Evolutionary conservation across 2,329 filamentous ascomycete species (phyloP).

Genomic region (Calonectria ilicicola): DNA sequence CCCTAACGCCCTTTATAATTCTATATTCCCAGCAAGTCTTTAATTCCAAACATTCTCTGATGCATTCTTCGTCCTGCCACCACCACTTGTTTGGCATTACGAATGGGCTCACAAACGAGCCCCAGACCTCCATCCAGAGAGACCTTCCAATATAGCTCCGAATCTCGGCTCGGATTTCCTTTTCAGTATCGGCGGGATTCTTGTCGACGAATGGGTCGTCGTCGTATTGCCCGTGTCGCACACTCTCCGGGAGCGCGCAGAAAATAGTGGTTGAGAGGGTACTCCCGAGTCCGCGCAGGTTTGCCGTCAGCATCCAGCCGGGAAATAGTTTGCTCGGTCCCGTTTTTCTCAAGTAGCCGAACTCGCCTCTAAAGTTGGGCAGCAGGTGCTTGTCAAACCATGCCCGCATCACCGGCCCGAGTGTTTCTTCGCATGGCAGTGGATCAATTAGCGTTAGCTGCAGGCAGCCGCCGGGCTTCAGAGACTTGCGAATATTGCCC

Average conservation of each 20-base stretch:
- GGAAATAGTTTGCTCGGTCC: constrained; percentile 68
- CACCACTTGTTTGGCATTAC: constrained; percentile 66
- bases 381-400: constrained; percentile 75
- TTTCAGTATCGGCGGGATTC: constrained; percentile 42
- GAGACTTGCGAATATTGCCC: constrained; percentile 65
- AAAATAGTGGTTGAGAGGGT: constrained; percentile 62
- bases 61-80: constrained; percentile 69
- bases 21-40: constrained; percentile 71
- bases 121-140: constrained; percentile 73
- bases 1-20: constrained; percentile 67
- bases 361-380: constrained; percentile 68
- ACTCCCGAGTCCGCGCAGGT: constrained; percentile 61
- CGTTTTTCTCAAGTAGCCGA: constrained; percentile 63
- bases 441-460: constrained; percentile 74
- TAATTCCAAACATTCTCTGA: constrained; percentile 66
- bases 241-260: constrained; percentile 55
- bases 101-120: constrained; percentile 61
- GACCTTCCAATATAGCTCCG: constrained; percentile 65
- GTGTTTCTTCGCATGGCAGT: constrained; percentile 64
- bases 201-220: constrained; percentile 39
- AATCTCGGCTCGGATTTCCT: constrained; percentile 58
- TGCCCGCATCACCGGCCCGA: constrained; percentile 67
- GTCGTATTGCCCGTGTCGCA: constrained; percentile 34
- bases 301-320: constrained; percentile 68
- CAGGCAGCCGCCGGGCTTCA: constrained; percentile 66